These are phyloP conservation scores for Telopea speciosissima DNA, from an alignment of 177 flowering plant species.

Conservation along the genomic window DNA sequence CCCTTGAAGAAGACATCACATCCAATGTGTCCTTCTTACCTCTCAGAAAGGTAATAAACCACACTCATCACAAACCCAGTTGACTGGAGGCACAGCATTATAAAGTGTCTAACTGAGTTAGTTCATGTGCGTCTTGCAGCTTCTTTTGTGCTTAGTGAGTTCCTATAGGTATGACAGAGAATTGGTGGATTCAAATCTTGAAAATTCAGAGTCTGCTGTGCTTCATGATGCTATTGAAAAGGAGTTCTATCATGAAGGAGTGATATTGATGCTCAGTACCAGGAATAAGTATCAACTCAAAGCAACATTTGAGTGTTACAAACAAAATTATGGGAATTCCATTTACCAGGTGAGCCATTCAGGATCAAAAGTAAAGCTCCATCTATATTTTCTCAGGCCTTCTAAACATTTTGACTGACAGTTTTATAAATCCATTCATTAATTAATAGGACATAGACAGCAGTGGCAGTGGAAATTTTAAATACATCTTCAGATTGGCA, in stretches of 20 bases:
- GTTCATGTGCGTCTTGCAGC: constrained; percentile 34
- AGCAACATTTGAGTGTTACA: constrained; percentile 55
- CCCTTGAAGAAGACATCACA: constrained; percentile 75
- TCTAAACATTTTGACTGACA: too few species aligned
- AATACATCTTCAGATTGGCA: constrained; percentile 33
- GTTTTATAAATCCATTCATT: too few species aligned
- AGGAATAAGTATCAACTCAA: constrained; percentile 64
- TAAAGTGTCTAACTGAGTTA: too few species aligned
- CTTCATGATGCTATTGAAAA: constrained; percentile 45
- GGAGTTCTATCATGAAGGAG: constrained; percentile 43
- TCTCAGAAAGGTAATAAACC: constrained; percentile 53
- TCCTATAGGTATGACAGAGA: constrained; percentile 68
- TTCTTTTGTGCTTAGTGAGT: constrained; percentile 60
- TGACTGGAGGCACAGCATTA: too few species aligned
- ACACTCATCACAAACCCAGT: too few species aligned
- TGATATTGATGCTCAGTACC: constrained; percentile 54
- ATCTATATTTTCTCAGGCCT: too few species aligned
- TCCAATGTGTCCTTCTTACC: constrained; percentile 27
- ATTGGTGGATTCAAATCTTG: constrained; percentile 38
- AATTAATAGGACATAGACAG: constrained; percentile 39
- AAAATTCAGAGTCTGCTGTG: constrained; percentile 45
- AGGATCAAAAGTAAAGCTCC: too few species aligned
- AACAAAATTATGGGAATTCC: constrained; percentile 36
- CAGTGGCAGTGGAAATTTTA: constrained; percentile 39
- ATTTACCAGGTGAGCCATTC: constrained; percentile 44